Conservation (phyloP, 2,329 filamentous ascomycete species). For the Fusarium fracticaudum region DNA sequence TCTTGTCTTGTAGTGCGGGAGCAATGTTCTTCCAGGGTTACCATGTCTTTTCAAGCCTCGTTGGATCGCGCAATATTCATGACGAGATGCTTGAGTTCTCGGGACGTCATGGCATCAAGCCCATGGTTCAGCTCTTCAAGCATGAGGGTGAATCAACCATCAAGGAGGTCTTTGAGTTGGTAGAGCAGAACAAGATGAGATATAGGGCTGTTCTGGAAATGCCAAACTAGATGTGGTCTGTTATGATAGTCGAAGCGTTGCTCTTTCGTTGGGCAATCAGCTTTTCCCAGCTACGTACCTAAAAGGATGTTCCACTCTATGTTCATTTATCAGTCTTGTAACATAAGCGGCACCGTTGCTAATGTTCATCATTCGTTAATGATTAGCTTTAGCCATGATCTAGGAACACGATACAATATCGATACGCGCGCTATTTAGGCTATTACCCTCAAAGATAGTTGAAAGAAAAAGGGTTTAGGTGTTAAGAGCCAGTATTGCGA, state of each 20-base stretch:
- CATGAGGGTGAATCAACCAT: constrained; percentile 1
- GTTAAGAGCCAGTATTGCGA: fast-evolving
- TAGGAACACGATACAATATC: fast-evolving
- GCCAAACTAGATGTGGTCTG: fast-evolving
- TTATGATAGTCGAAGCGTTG: fast-evolving
- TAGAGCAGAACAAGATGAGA: constrained; percentile 3
- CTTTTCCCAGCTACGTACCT: too few species aligned
- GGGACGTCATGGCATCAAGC: not conserved
- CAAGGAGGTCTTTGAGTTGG: not conserved
- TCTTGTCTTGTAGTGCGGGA: not conserved
- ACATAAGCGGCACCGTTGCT: too few species aligned
- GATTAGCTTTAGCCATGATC: fast-evolving
- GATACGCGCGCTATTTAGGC: fast-evolving
- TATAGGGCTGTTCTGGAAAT: constrained; percentile 10
- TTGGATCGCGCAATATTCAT: not conserved
- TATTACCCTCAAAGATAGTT: fast-evolving
- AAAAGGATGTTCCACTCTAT: too few species aligned
- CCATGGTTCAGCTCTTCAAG: constrained; percentile 2
- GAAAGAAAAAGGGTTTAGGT: not conserved
- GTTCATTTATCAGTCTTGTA: too few species aligned
- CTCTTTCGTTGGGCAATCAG: too few species aligned
- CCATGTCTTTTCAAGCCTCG: not conserved
- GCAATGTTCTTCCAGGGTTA: constrained; percentile 14
- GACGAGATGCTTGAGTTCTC: constrained; percentile 13
- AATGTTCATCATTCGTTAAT: not conserved